These are phyloP conservation scores for Fraxinus sp. DNA, from an alignment of 305 asterid genomes.

Conservation along the genomic window DNA sequence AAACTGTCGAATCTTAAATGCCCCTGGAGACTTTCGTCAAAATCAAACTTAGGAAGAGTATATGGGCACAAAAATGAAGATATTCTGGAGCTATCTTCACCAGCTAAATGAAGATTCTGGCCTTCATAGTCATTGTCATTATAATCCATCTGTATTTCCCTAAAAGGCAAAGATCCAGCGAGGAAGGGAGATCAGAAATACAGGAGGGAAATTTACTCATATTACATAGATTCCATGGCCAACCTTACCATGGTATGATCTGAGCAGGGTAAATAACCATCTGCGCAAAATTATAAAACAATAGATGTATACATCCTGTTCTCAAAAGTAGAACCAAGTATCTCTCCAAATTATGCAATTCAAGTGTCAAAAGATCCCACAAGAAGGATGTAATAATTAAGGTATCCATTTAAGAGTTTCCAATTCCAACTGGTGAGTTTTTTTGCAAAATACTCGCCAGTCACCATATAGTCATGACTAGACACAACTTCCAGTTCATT, in stretches of 20 bases:
- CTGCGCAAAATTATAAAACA: constrained; percentile 4
- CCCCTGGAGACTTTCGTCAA: constrained; percentile 80
- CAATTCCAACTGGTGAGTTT: not conserved
- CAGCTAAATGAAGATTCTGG: constrained; percentile 73
- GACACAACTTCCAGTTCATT: not conserved
- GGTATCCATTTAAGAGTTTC: not conserved
- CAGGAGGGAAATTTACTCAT: not conserved
- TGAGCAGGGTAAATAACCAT: constrained; percentile 14
- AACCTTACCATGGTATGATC: constrained; percentile 12
- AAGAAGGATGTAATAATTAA: not conserved
- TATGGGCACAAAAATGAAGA: constrained; percentile 80
- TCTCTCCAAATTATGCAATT: not conserved
- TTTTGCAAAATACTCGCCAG: not conserved
- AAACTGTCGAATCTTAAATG: constrained; percentile 90
- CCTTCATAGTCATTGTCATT: constrained; percentile 88
- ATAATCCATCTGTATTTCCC: constrained; percentile 89
- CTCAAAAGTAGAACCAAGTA: not conserved
- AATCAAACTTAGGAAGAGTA: constrained; percentile 95
- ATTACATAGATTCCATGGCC: constrained; percentile 15
- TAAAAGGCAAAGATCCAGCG: constrained; percentile 29
- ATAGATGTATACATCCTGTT: not conserved
- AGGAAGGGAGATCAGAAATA: constrained; percentile 16
- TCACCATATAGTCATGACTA: not conserved
- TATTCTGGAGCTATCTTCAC: constrained; percentile 85
- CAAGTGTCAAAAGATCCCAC: not conserved